Evolutionary conservation across 2,329 filamentous ascomycete genomes (phyloP), one percentile per base, ranked within the genome.

Genomic region (Diaporthe longicolla): DNA sequence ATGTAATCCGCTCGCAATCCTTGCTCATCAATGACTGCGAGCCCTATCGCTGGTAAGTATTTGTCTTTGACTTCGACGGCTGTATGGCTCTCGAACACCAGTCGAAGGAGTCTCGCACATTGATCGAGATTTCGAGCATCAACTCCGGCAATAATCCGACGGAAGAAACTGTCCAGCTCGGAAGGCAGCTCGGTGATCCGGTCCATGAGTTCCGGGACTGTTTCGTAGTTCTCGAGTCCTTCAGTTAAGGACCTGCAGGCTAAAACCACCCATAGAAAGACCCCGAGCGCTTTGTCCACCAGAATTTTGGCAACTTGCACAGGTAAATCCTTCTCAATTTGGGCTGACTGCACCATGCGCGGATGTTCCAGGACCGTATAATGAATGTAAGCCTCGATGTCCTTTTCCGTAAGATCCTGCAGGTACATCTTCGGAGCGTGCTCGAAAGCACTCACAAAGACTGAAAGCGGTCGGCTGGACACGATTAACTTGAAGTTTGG

Each of bases 61-160:
- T n/a, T n/a, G n/a, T n/a, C n/a, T n/a, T n/a, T 4, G 0, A n/a
- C 1, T 3, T 10, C 13, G 35, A 11, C 10, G 3, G 5, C 4
- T 3, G 0, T 40, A 21, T 59, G 57, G 57, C 35, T 43, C 35
- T 59, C 57, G 4, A 59, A 59, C 10, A 59, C 11, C 3, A 59
- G 10, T 2, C 57, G n/a, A 3, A 59, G 35, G 8, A 59, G 4
- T 1, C 35, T 59, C 3, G 21, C 57, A 10, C n/a, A 24, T 26
- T 40, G 21, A 4, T 59, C 35, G 0, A 35, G 57, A 1, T 40
- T 40, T 40, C 35, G 35, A 17, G 57, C 11, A 26, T 59, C 35
- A 2, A 59, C 7, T 1, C 13, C 13, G 2, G 0, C 2, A 8
- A 59, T 59, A 3, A 59, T 59, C 13, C 17, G 55, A 15, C 32